phyloP scores from a whole-genome alignment of 2,329 filamentous ascomycete genomes.

The Diaporthe longicolla region DNA sequence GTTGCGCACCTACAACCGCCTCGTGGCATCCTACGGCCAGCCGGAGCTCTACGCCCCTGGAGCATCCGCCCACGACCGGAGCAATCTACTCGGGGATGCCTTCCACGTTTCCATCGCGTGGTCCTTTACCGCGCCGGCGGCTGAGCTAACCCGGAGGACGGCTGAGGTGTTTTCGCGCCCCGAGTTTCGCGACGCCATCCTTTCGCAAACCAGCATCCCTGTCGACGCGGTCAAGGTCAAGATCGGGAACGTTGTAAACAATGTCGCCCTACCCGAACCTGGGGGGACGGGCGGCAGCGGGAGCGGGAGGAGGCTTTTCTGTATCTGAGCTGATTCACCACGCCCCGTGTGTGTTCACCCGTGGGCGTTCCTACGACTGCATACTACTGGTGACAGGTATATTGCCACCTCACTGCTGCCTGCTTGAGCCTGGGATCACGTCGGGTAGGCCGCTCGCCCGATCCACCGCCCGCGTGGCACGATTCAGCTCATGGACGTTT shows the following conservation, averaged over 20 bases:
- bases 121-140: constrained; percentile 72
- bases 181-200: constrained; percentile 44
- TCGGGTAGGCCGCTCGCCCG: neutral
- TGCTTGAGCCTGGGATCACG: neutral
- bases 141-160: constrained; percentile 58
- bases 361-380: neutral
- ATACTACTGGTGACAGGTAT: neutral
- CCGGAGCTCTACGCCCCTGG: constrained; percentile 75
- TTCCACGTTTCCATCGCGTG: constrained; percentile 95
- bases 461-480: constrained; percentile 1
- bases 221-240: constrained; percentile 79
- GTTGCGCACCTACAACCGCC: constrained; percentile 75
- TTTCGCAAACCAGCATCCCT: constrained; percentile 62
- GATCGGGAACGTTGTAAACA: constrained; percentile 78
- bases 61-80: neutral
- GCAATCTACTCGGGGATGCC: constrained; percentile 53
- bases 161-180: constrained; percentile 48
- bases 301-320: constrained; percentile 30
- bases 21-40: constrained; percentile 73
- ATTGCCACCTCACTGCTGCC: neutral
- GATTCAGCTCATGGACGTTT: neutral
- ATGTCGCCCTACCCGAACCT: constrained; percentile 55
- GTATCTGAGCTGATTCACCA: constrained; percentile 28
- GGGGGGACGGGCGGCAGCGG: constrained; percentile 13
- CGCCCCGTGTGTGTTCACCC: neutral